Conservation (phyloP, 208 protist genomes). For the Trypanosoma conorhini region DNA sequence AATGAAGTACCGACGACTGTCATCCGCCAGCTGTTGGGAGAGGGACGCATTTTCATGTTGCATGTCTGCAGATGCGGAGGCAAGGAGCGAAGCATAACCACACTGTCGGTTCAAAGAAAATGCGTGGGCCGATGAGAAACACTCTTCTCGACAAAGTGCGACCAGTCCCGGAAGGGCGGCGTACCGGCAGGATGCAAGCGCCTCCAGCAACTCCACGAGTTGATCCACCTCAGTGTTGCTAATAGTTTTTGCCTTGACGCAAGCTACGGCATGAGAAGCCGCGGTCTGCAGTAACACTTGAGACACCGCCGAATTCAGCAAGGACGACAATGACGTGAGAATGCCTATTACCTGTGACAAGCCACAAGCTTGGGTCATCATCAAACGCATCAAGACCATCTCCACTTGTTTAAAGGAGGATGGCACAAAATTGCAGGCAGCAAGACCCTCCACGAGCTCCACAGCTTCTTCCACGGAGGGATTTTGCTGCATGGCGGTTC, state of each 20-base stretch:
- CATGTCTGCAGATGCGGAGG: slow-evolving; percentile 30
- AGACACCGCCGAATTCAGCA: slow-evolving; percentile 43
- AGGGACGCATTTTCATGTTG: slow-evolving; percentile 2
- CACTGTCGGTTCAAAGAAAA: slow-evolving; percentile 11
- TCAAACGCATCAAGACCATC: slow-evolving; percentile 59
- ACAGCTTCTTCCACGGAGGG: slow-evolving; percentile 34
- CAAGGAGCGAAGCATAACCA: slow-evolving; percentile 29
- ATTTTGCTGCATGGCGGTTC: slow-evolving; percentile 48
- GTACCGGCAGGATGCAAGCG: slow-evolving; percentile 34
- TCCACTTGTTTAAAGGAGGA: slow-evolving; percentile 59
- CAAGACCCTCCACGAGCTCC: slow-evolving; percentile 60
- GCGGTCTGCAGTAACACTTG: slow-evolving; percentile 44
- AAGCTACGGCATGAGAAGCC: slow-evolving; percentile 33
- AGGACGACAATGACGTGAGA: slow-evolving; percentile 40
- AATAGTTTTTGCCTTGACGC: neutral
- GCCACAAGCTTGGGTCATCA: slow-evolving; percentile 26
- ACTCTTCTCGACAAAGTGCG: slow-evolving; percentile 17
- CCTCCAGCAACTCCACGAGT: slow-evolving; percentile 18
- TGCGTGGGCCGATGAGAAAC: neutral
- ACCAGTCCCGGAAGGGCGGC: slow-evolving; percentile 29
- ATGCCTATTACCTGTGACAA: slow-evolving; percentile 34
- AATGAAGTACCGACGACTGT: slow-evolving; percentile 23
- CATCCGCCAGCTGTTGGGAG: slow-evolving; percentile 4
- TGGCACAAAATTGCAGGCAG: slow-evolving; percentile 52
- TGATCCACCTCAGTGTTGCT: neutral